A percentile compares a stretch with the other conserved stretches of the same genome.
These are phyloP conservation scores for Linderina pennispora DNA, from an alignment of 192 early-diverging fungal genomes.

Conservation along the genomic window DNA sequence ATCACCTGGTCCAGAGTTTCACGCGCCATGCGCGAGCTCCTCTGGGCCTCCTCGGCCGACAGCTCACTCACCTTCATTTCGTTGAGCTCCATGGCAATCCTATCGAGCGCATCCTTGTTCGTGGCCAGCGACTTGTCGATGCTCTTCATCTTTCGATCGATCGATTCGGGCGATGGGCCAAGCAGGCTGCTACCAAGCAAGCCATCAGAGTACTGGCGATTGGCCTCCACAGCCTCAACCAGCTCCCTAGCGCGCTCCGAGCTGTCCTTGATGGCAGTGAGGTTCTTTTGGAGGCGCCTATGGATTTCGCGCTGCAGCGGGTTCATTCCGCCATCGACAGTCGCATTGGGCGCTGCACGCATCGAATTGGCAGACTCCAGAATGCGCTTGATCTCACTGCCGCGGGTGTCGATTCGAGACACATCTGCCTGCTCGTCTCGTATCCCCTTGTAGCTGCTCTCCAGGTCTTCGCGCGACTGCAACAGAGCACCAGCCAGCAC, in stretches of 20 bases:
- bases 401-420: conserved; percentile 32
- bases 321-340: conserved; percentile 18
- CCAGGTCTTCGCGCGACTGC: conserved; percentile 35
- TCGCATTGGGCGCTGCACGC: conserved; percentile 8
- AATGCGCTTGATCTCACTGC: conserved; percentile 32
- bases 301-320: conserved; percentile 39
- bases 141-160: conserved; percentile 45
- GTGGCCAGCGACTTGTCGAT: conserved; percentile 28
- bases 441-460: conserved; percentile 23
- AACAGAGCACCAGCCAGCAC: conserved; percentile 33
- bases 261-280: conserved; percentile 12
- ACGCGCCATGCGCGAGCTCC: no score
- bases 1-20: conserved; percentile 19
- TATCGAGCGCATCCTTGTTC: conserved; percentile 44
- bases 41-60: no score
- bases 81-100: conserved; percentile 20
- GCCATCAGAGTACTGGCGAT: conserved; percentile 8
- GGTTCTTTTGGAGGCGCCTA: conserved; percentile 20
- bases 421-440: conserved; percentile 11
- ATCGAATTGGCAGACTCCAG: conserved; percentile 8
- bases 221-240: conserved; percentile 9
- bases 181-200: conserved; percentile 14
- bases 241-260: conserved; percentile 18
- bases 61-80: conserved; percentile 5
- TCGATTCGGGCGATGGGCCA: conserved; percentile 39